Conservation (phyloP, 495 filamentous ascomycete genomes). For the Neurospora cerealis region DNA sequence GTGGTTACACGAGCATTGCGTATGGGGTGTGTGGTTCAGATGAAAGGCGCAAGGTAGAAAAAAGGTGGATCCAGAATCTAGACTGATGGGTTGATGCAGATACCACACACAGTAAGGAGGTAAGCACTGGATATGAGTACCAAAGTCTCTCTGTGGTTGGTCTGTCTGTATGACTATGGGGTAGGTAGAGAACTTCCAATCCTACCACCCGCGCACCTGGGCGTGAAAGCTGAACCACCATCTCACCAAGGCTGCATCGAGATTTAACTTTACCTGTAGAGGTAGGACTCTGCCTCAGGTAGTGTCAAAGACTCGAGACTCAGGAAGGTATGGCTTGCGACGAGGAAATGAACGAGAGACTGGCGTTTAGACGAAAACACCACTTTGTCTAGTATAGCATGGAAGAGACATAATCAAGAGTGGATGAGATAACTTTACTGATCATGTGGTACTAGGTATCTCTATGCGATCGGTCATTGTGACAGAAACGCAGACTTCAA, state of each 20-base stretch:
- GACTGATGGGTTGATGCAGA: not conserved
- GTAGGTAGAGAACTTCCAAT: not conserved
- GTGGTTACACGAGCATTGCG: not conserved
- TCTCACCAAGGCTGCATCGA: not conserved
- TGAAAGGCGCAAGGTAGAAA: not conserved
- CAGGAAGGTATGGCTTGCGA: not conserved
- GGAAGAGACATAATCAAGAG: no score
- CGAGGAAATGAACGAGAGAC: not conserved
- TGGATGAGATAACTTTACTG: no score
- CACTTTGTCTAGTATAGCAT: no score
- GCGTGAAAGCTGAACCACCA: not conserved
- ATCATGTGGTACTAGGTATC: no score
- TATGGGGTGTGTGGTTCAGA: not conserved
- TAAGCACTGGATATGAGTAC: not conserved
- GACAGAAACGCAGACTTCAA: no score
- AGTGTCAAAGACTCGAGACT: not conserved
- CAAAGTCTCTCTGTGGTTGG: not conserved
- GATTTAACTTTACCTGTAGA: not conserved
- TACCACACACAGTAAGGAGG: not conserved
- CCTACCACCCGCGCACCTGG: not conserved
- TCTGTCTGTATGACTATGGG: not conserved
- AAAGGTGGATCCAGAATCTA: not conserved
- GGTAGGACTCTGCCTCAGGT: not conserved
- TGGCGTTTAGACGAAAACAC: not conserved
- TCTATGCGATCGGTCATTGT: no score